Evolutionary conservation across 2,329 filamentous ascomycete species (phyloP), one percentile per base, ranked within the genome.

Genomic region (Arthrobotrys sphaeroides): DNA sequence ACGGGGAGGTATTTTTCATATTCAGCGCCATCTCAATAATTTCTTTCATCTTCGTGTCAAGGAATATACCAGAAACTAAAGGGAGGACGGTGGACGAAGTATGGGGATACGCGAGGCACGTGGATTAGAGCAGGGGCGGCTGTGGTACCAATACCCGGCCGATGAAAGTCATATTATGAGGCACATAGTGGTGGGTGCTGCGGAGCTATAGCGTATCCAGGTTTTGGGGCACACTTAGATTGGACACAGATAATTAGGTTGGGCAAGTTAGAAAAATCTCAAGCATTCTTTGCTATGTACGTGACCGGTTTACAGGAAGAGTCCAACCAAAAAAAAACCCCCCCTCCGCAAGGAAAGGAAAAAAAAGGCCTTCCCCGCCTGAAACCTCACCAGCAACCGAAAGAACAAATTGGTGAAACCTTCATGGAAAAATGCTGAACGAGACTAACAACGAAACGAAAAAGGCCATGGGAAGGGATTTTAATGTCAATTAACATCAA

Each of bases 1-100:
- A 90, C 2, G 94, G 94, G 0, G 91, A 90, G 84, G 91, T 95
- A 0, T 99, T 96, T 81, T 96, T 95, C 81, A 86, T 97, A n/a
- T 99, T 99, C 82, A 89, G 93, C 0, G 90, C 82, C 0, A 83
- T 96, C 74, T 93, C 93, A 0, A 84, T 85, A 0, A 79, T 90
- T 0, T 91, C 90, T 66, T 90, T 88, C 0, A 74, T 86, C 0
- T 97, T 97, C 81, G 89, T 97, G 22, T 85, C 85, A 6, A 87
- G 85, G 83, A 88, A 85, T 51, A 92, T 98, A 16, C 94, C 94
- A 0, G 94, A 98, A 84, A 97, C 94, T 0, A 92, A 89, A 80
- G 94, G 92, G 1, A 96, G 10, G 79, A 79, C 22, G 13, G 65
- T 70, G 5, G 73, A 70, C n/a, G 73, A 76, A 40, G 73, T 70